Conservation (phyloP, 2,329 filamentous ascomycete species). For the Epichloe scottii region DNA sequence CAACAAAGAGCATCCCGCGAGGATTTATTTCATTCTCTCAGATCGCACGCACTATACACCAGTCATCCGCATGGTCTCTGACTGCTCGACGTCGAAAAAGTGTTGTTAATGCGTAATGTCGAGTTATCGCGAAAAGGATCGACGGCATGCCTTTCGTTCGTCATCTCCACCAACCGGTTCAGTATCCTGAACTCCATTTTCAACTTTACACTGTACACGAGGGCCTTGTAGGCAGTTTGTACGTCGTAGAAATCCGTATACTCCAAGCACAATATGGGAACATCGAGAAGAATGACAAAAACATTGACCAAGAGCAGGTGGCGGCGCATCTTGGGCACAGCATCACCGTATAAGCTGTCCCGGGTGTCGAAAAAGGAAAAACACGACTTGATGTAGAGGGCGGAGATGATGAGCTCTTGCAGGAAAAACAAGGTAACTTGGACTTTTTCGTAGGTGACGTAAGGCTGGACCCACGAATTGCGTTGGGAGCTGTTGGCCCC, state of each 20-base stretch:
- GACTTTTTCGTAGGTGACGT: conserved; percentile 35
- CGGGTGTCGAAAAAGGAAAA: conserved; percentile 32
- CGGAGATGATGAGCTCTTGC: conserved; percentile 40
- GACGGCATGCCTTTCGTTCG: not conserved
- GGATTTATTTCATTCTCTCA: no score
- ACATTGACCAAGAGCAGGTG: conserved; percentile 30
- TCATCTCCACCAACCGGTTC: conserved; percentile 18
- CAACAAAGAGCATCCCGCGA: no score
- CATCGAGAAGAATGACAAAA: conserved; percentile 27
- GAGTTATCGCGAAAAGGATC: not conserved
- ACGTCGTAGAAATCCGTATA: conserved; percentile 15
- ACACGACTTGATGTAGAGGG: conserved; percentile 39
- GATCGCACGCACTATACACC: not conserved
- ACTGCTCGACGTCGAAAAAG: not conserved
- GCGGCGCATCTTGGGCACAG: conserved; percentile 10
- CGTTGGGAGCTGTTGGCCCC: conserved; percentile 27
- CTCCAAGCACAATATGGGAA: conserved; percentile 20
- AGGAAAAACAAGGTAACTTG: conserved; percentile 41
- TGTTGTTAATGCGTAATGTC: not conserved
- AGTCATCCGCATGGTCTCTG: not conserved
- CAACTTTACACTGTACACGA: conserved; percentile 21
- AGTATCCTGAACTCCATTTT: conserved; percentile 22
- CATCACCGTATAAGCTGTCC: conserved; percentile 11
- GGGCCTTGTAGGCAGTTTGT: conserved; percentile 19
- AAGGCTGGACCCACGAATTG: conserved; percentile 12